Evolutionary conservation across 2,329 filamentous ascomycete genomes (phyloP), one percentile per base, ranked within the genome.

Genomic region (Emmonsia crescens): DNA sequence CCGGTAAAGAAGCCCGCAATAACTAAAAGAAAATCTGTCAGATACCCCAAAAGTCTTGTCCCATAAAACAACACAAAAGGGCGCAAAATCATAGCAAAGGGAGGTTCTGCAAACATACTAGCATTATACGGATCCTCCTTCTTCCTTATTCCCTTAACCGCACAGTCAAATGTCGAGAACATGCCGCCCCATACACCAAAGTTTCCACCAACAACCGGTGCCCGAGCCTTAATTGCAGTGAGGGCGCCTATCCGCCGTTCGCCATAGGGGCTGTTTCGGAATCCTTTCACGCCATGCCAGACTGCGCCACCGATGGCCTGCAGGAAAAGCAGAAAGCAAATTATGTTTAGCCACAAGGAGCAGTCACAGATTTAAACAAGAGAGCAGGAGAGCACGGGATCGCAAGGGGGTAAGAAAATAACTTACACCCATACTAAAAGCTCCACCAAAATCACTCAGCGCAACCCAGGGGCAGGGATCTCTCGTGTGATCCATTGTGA

Each of bases 71-170:
- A 16, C 16, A 36, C 8, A 2, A 6, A 24, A 31, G 2, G 51
- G 19, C 3, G 9, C 16, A 16, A 21, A 55, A 10, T 55, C 31
- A 14, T 10, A 29, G 33, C 0, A 16, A n/a, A 6, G 14, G n/a
- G 19, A 10, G 21, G 29, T 21, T 10, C 31, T 24, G 14, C 44
- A 79, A n/a, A n/a, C 80, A 56, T 78, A 82, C 79, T 97, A 71
- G 92, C 91, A 79, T 97, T 97, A 80, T 91, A 97, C 16, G 94
- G 91, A 75, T 97, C 94, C 77, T 99, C 94, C 86, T 96, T 97
- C 82, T 94, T 90, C 67, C 91, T 82, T 61, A 93, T 80, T 62
- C 93, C 93, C 82, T 97, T 99, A 65, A 96, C 89, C 27, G 92
- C 89, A 80, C 94, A 99, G 79, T 99, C 94, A 72, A 93, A 97